Base-by-base conservation (phyloP, 2,329 filamentous ascomycete species). In the Fusarium hainanense region DNA sequence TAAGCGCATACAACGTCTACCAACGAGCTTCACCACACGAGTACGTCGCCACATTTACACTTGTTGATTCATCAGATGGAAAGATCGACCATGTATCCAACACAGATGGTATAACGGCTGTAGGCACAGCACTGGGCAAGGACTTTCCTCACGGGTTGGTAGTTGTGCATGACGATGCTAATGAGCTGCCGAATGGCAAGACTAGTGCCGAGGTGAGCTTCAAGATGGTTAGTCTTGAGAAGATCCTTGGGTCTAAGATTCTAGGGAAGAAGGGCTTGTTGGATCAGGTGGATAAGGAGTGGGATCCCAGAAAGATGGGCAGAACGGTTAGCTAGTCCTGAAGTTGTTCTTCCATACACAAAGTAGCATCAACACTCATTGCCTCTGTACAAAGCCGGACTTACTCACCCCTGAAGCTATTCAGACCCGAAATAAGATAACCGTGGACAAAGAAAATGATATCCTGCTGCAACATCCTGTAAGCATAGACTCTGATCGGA, bases 91-190 rank as follows among this genome's bases (percentile, higher is more conserved):
- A 78, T 7, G 85, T 87, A 7, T 84, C 82, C 16, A 87, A 87
- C 65, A 87, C 85, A 1, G 85, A 87, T 57, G 85, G 85, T 0
- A 76, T 87, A 28, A 66, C 84, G 0, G 85, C 82, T 0, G 82
- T 87, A 6, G 82, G 84, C 0, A 79, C 78, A 1, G 76, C 70
- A 1, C 74, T 87, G 41, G 83, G 83, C 30, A 70, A 67, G 20
- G 77, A 79, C 23, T 85, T 83, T 54, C 81, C 81, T 0, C 70
- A 75, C 10, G 85, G 85, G 0, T 47, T 87, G 25, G 69, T 87
- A 4, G 84, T 87, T 6, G 81, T 84, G 14, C 85, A 87, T 60
- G 85, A 87, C 65, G 85, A 88, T 73, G 82, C 83, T 4, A 88
- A 87, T 59, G 81, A 87, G 75, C 73, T 85, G 10, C 76, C 80